Evolutionary conservation across 1,139 yeast genomes (phyloP).

Genomic region (Hyphopichia fennica): DNA sequence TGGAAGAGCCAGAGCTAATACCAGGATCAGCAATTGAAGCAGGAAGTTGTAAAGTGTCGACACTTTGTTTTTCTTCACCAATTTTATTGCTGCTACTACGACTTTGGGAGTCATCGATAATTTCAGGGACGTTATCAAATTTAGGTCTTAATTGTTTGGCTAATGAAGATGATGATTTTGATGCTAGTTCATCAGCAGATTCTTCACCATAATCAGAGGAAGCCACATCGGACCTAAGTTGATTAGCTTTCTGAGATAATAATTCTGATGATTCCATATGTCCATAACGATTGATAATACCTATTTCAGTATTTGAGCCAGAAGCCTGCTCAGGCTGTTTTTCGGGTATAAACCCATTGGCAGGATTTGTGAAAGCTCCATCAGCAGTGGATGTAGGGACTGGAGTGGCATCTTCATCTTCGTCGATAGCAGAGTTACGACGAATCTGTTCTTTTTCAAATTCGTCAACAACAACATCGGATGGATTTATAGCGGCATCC

Average conservation of each 20-base stretch:
- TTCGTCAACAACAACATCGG: constrained; percentile 24
- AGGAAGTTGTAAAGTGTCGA: constrained; percentile 14
- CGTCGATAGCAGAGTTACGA: constrained; percentile 4
- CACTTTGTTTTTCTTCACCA: constrained; percentile 6
- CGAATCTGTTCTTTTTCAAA: constrained; percentile 18
- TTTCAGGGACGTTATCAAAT: constrained; percentile 31
- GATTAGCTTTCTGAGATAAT: constrained; percentile 8
- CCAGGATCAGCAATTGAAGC: constrained; percentile 7
- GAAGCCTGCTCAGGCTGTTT: constrained; percentile 6
- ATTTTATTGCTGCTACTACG: background rate
- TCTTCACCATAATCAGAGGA: constrained; percentile 12
- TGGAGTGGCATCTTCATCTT: background rate
- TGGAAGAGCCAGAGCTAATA: constrained; percentile 30
- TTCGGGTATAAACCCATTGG: background rate
- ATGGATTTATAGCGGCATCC: constrained; percentile 16
- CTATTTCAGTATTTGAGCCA: constrained; percentile 16
- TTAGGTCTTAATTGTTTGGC: constrained; percentile 32
- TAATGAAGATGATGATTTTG: constrained; percentile 8
- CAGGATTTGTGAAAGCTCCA: background rate
- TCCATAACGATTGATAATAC: constrained; percentile 22
- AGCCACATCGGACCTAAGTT: constrained; percentile 4
- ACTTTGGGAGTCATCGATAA: constrained; percentile 17
- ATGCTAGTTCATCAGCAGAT: constrained; percentile 16
- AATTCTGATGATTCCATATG: constrained; percentile 14
- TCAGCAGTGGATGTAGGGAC: background rate